Evolutionary conservation across 371 early-diverging fungal species (phyloP).

Genomic region (Syncephalastrum sp.): DNA sequence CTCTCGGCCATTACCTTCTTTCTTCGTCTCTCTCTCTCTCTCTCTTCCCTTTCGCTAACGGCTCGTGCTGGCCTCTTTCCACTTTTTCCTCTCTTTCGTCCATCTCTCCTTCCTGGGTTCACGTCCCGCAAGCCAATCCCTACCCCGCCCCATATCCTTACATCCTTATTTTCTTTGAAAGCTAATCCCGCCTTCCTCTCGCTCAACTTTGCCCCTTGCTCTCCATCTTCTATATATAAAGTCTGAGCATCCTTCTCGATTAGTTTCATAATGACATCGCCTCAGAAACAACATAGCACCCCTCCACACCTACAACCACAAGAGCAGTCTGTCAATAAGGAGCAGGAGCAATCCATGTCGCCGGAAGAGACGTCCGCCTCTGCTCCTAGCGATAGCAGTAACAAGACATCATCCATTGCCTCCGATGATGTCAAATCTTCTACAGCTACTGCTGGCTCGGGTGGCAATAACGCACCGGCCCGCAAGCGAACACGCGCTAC

Average conservation of each 20-base stretch:
- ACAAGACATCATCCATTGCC: background rate
- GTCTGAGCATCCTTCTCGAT: slow-evolving; percentile 7
- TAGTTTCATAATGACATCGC: slow-evolving; percentile 6
- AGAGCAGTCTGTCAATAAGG: background rate
- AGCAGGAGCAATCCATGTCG: background rate
- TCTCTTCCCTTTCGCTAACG: slow-evolving; percentile 5
- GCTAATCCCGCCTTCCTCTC: slow-evolving; percentile 1
- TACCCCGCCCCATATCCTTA: slow-evolving; percentile 7
- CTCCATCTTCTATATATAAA: background rate
- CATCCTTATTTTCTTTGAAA: slow-evolving; percentile 2
- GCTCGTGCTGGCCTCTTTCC: background rate
- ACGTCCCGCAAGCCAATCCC: slow-evolving; percentile 11
- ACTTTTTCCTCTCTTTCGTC: slow-evolving; percentile 10
- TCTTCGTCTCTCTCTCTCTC: slow-evolving; percentile 13
- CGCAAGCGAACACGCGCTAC: slow-evolving; percentile 74
- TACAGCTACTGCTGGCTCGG: slow-evolving; percentile 2
- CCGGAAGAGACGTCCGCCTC: background rate
- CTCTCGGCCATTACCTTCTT: background rate
- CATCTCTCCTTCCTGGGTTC: slow-evolving; percentile 10
- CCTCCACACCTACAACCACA: slow-evolving; percentile 8
- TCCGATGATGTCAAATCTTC: slow-evolving; percentile 2
- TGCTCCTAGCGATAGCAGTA: slow-evolving; percentile 3
- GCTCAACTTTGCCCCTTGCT: background rate
- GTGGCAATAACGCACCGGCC: slow-evolving; percentile 7
- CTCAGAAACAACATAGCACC: background rate